These are phyloP conservation scores for Craspedostauros australis DNA, from an alignment of 108 stramenopile species.

Conservation along the genomic window DNA sequence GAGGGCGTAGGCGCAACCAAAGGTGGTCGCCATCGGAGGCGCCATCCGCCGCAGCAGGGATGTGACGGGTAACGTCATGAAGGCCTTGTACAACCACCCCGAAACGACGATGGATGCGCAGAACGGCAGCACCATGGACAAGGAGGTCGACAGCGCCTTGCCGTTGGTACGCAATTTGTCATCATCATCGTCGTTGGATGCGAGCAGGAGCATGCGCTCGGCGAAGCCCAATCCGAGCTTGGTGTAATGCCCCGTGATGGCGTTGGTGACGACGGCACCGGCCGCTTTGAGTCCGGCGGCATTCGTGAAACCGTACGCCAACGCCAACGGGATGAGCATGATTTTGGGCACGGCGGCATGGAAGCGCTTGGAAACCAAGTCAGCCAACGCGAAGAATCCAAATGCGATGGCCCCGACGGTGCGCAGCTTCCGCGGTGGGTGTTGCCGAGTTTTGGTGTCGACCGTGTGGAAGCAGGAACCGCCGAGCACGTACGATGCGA, in stretches of 20 bases:
- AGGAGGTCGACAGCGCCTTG: background rate
- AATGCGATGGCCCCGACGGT: background rate
- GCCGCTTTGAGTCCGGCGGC: conserved; percentile 5
- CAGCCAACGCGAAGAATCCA: background rate
- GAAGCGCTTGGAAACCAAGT: background rate
- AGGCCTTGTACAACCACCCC: too few species aligned
- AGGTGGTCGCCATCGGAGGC: conserved; percentile 15
- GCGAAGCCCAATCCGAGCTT: conserved; percentile 19
- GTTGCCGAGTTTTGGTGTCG: background rate
- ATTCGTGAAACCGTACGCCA: conserved; percentile 25
- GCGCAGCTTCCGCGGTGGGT: background rate
- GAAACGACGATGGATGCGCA: too few species aligned
- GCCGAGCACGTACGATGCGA: conserved; percentile 6
- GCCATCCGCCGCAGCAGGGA: too few species aligned
- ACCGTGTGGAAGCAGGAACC: background rate
- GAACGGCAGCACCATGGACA: too few species aligned
- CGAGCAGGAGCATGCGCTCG: too few species aligned
- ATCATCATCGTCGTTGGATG: background rate
- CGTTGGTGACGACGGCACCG: conserved; percentile 14
- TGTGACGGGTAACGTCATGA: too few species aligned
- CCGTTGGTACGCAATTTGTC: background rate
- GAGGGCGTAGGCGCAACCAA: conserved; percentile 4
- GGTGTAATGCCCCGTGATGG: conserved; percentile 27
- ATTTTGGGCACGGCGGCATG: background rate
- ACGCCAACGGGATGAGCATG: conserved; percentile 5